Conservation (phyloP, 176 grass and related monocot species). For the Oryza rufipogon region DNA sequence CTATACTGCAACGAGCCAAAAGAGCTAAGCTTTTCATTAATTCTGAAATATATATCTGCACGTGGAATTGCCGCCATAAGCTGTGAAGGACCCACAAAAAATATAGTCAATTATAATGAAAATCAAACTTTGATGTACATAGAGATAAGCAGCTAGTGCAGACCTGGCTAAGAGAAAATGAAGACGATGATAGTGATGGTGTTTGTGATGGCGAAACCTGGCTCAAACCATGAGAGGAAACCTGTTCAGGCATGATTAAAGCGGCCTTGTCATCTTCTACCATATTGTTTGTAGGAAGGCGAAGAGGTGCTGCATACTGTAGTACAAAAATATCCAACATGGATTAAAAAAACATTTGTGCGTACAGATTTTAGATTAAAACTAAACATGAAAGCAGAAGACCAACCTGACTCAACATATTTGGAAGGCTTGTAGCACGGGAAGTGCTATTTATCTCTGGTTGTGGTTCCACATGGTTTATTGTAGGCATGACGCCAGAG, state of each 20-base stretch:
- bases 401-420: constrained; percentile 72
- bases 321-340: constrained; percentile 45
- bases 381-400: constrained; percentile 17
- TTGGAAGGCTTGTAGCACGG: constrained; percentile 63
- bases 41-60: constrained; percentile 82
- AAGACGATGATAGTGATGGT: constrained; percentile 58
- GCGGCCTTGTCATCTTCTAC: constrained; percentile 89
- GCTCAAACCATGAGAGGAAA: constrained; percentile 56
- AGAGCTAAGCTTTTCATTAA: constrained; percentile 89
- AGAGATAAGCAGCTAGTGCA: constrained; percentile 35
- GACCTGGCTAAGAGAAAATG: constrained; percentile 94
- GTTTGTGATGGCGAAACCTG: constrained; percentile 72
- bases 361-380: background rate
- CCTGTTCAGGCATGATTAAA: constrained; percentile 83
- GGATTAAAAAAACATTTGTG: constrained; percentile 12
- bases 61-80: constrained; percentile 86
- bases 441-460: constrained; percentile 74
- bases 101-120: constrained; percentile 32
- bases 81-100: constrained; percentile 53
- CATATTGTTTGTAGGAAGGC: constrained; percentile 68
- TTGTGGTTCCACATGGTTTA: constrained; percentile 73
- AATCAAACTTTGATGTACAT: background rate
- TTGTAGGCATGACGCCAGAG: constrained; percentile 53
- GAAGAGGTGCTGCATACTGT: constrained; percentile 75
- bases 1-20: constrained; percentile 78